Conservation (phyloP, 106 monocot species). For the Acorus calamus region DNA sequence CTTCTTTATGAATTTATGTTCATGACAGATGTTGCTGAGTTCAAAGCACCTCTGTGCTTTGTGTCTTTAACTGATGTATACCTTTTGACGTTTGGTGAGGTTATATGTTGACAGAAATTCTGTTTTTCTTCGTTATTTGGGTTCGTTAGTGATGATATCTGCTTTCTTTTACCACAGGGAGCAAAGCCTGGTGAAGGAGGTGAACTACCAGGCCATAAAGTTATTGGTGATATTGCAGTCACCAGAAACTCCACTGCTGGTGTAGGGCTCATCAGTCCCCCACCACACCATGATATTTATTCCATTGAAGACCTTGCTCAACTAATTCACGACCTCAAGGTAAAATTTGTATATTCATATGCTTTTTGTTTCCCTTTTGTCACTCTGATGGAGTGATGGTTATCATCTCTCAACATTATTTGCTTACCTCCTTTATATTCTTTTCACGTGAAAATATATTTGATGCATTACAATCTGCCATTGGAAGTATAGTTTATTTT, state of each 20-base stretch:
- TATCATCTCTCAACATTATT: not conserved
- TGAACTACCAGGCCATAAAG: slow-evolving; percentile 97
- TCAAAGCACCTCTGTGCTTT: slow-evolving; percentile 64
- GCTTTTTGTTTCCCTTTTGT: not conserved
- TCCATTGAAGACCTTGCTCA: slow-evolving; percentile 98
- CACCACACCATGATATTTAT: slow-evolving; percentile 98
- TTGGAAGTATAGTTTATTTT: too few species aligned
- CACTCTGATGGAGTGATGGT: not conserved
- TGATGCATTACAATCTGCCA: too few species aligned
- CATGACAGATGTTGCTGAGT: slow-evolving; percentile 75
- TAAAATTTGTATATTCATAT: slow-evolving; percentile 10
- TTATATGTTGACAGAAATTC: slow-evolving; percentile 40
- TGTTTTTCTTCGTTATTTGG: slow-evolving; percentile 6
- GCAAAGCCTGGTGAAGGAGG: slow-evolving; percentile 99
- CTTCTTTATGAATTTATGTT: slow-evolving; percentile 82
- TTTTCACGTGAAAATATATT: not conserved
- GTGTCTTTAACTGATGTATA: slow-evolving; percentile 54
- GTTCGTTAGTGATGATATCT: slow-evolving; percentile 11
- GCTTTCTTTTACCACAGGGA: slow-evolving; percentile 36
- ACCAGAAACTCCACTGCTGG: slow-evolving; percentile 98
- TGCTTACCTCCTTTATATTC: not conserved
- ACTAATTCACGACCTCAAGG: slow-evolving; percentile 98
- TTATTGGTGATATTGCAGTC: slow-evolving; percentile 93
- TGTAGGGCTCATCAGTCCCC: slow-evolving; percentile 96
- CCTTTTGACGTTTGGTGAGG: slow-evolving; percentile 73